Conservation (phyloP, 2,329 filamentous ascomycete genomes). For the Sclerotinia nivalis region DNA sequence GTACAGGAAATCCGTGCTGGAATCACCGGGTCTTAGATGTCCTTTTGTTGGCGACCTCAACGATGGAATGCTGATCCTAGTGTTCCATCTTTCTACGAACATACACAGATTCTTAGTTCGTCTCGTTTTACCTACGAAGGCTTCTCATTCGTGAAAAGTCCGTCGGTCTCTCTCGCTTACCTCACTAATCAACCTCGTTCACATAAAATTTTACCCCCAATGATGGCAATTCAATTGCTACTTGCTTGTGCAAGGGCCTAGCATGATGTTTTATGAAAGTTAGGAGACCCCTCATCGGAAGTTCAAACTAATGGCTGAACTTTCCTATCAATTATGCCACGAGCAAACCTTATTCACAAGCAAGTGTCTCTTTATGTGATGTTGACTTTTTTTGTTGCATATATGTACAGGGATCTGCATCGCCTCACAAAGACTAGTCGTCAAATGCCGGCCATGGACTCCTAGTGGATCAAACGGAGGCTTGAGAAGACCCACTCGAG, state of each 20-base stretch:
- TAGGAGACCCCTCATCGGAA: no score
- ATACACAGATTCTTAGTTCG: neutral
- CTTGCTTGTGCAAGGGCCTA: no score
- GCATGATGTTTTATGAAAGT: no score
- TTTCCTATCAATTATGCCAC: neutral
- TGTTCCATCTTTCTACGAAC: neutral
- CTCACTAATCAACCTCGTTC: no score
- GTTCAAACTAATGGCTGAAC: neutral
- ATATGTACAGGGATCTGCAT: neutral
- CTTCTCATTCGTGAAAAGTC: neutral
- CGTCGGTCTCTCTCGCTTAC: neutral
- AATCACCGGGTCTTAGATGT: neutral
- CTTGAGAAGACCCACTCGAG: neutral
- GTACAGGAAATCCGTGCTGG: neutral
- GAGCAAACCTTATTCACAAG: neutral
- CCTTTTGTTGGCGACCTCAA: neutral
- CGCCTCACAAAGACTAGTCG: neutral
- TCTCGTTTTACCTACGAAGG: neutral
- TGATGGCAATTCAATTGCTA: neutral
- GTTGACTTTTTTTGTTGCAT: neutral
- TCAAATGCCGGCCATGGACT: neutral
- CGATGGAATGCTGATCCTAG: neutral
- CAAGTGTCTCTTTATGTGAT: no score
- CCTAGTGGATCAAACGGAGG: neutral
- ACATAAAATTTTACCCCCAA: rapidly evolving